A percentile compares a stretch with the other conserved stretches of the same genome.
Evolutionary conservation across 345 rosid species (phyloP).

Genomic region (Limnanthes douglasii): DNA sequence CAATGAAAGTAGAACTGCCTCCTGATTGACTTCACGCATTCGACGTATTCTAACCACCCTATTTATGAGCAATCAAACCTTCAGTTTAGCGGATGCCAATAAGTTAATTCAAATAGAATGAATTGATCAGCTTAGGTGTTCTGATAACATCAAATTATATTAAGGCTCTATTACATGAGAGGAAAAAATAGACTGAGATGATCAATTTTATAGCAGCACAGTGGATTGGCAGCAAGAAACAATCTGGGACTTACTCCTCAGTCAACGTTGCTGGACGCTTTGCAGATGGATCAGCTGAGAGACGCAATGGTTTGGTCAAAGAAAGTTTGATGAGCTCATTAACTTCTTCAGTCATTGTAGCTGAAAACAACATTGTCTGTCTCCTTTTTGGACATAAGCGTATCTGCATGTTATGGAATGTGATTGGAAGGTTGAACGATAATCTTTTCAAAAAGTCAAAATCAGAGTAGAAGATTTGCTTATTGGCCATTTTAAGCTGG

Average conservation of each 20-base stretch:
- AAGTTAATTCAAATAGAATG: too few relatives aligned
- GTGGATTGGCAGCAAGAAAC: conserved; percentile 1
- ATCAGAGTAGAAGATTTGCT: too few relatives aligned
- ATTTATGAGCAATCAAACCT: conserved; percentile 8
- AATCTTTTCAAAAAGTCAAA: too few relatives aligned
- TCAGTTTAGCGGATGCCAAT: not conserved
- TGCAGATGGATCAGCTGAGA: conserved; percentile 91
- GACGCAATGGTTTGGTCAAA: conserved; percentile 83
- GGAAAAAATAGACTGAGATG: not conserved
- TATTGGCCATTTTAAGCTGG: too few relatives aligned
- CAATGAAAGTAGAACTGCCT: conserved; percentile 86
- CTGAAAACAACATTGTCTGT: conserved; percentile 95
- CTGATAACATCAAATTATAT: too few relatives aligned
- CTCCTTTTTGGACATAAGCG: conserved; percentile 85
- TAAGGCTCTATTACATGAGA: too few relatives aligned
- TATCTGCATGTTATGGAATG: conserved; percentile 52
- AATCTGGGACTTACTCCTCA: conserved; percentile 49
- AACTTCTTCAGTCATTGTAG: conserved; percentile 97
- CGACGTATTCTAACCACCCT: conserved; percentile 95
- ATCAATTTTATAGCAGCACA: conserved; percentile 2
- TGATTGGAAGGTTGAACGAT: too few relatives aligned
- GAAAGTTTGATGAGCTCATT: conserved; percentile 85
- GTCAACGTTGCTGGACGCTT: conserved; percentile 78
- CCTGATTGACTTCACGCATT: conserved; percentile 79
- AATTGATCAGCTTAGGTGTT: too few relatives aligned